phyloP scores from a whole-genome alignment of 2,329 filamentous ascomycete species.

The Elsinoe perseae region DNA sequence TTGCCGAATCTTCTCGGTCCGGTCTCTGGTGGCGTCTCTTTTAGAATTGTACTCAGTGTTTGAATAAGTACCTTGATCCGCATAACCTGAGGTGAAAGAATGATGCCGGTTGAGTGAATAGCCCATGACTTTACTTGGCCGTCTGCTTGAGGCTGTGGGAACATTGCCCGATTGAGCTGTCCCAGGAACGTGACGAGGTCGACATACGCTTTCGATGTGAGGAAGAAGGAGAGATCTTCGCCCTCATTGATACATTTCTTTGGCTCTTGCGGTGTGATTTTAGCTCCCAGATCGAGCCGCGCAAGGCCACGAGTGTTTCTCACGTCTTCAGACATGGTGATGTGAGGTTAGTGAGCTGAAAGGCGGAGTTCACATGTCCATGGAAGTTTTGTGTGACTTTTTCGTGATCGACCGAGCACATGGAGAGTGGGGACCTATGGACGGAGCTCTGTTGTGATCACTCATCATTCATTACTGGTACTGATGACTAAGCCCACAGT shows the following conservation, averaged over 20 bases:
- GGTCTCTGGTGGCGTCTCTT: constrained; percentile 72
- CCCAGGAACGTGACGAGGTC: constrained; percentile 82
- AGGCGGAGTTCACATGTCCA: background rate
- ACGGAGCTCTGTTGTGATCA: too few relatives aligned
- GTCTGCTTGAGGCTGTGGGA: constrained; percentile 45
- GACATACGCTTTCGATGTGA: constrained; percentile 71
- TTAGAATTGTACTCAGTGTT: constrained; percentile 58
- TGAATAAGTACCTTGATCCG: constrained; percentile 60
- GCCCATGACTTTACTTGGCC: constrained; percentile 47
- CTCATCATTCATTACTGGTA: too few relatives aligned
- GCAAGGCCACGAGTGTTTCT: constrained; percentile 25
- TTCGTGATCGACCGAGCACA: too few relatives aligned
- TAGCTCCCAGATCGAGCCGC: constrained; percentile 40
- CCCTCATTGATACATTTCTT: constrained; percentile 78
- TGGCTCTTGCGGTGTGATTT: constrained; percentile 58
- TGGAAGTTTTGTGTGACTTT: too few relatives aligned
- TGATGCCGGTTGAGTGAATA: constrained; percentile 36
- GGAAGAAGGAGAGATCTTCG: constrained; percentile 71
- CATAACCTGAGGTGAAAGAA: constrained; percentile 51
- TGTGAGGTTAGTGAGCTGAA: background rate
- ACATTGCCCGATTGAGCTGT: constrained; percentile 82
- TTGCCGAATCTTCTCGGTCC: constrained; percentile 90
- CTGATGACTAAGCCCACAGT: too few relatives aligned
- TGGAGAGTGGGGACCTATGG: too few relatives aligned
- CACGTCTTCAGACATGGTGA: constrained; percentile 19